Conservation (phyloP, 306 rosid species). For the Vigna radiata region DNA sequence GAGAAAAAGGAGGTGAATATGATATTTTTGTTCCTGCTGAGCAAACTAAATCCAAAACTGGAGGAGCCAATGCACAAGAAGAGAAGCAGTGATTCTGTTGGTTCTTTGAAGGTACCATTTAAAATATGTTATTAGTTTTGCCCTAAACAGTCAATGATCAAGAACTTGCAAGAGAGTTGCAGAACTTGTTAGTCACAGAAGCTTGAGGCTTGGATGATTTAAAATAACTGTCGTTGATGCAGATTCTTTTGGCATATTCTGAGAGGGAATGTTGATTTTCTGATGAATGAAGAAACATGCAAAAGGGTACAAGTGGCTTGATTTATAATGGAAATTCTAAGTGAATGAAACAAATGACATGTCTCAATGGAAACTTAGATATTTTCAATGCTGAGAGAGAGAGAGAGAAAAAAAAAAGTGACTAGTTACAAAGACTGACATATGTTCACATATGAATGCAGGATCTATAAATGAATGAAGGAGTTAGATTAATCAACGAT, state of each 20-base stretch:
- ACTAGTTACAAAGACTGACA: constrained; percentile 36
- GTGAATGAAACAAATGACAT: constrained; percentile 38
- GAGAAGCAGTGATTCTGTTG: constrained; percentile 51
- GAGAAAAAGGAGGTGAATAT: constrained; percentile 42
- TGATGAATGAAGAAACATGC: constrained; percentile 34
- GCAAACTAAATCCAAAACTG: constrained; percentile 44
- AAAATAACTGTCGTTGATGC: constrained; percentile 42
- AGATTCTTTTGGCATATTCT: constrained; percentile 45
- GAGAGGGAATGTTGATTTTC: constrained; percentile 38
- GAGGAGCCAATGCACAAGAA: constrained; percentile 22
- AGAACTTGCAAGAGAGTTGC: constrained; percentile 31
- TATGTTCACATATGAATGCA: constrained; percentile 1
- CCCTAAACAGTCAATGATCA: constrained; percentile 37
- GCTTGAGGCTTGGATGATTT: constrained; percentile 32
- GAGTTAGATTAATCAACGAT: neutral
- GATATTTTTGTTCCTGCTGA: constrained; percentile 51
- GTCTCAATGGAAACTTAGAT: constrained; percentile 24
- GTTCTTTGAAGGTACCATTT: constrained; percentile 59
- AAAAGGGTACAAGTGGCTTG: neutral
- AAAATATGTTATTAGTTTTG: constrained; percentile 2
- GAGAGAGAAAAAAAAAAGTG: neutral
- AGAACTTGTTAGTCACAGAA: constrained; percentile 6
- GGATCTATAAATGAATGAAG: constrained; percentile 31
- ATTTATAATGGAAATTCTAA: constrained; percentile 1
- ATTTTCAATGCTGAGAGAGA: constrained; percentile 34